A percentile compares a stretch with the other conserved stretches of the same genome.
phyloP scores from a whole-genome alignment of 2,329 filamentous ascomycete genomes.

The Paraphoma chrysanthemicola region DNA sequence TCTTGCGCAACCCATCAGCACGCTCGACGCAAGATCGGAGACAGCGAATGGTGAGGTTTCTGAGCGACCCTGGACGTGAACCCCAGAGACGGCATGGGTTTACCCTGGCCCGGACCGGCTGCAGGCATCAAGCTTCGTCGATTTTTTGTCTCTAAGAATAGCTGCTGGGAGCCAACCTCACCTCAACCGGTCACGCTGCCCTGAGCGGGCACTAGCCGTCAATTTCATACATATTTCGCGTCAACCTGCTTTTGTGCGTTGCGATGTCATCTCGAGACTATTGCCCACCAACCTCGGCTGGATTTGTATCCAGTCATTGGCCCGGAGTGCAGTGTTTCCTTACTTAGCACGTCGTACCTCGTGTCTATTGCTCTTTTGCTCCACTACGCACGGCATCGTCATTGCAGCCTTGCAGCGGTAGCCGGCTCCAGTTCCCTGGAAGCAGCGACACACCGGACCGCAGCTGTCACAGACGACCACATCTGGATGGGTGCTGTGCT shows the following conservation, averaged over 20 bases:
- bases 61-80: constrained; percentile 22
- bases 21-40: neutral
- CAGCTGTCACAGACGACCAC: constrained; percentile 4
- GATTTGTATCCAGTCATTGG: constrained; percentile 14
- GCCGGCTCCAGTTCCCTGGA: constrained; percentile 13
- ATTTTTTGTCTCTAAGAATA: constrained; percentile 42
- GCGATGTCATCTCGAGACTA: constrained; percentile 25
- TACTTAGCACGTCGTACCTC: constrained; percentile 33
- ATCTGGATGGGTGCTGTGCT: neutral
- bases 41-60: constrained; percentile 18
- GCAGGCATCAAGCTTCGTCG: constrained; percentile 29
- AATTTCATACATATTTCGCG: constrained; percentile 31
- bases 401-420: constrained; percentile 26
- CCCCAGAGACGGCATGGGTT: constrained; percentile 23
- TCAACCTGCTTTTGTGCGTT: constrained; percentile 33
- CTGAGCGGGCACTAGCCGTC: constrained; percentile 32
- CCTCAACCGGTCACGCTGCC: constrained; percentile 23
- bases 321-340: constrained; percentile 16
- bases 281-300: constrained; percentile 28
- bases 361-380: constrained; percentile 33
- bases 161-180: constrained; percentile 25
- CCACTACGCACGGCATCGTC: constrained; percentile 17
- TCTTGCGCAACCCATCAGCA: constrained; percentile 4
- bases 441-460: constrained; percentile 1
- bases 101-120: constrained; percentile 6